A percentile compares a stretch with the other conserved stretches of the same genome.
phyloP scores from a whole-genome alignment of 2,329 filamentous ascomycete genomes.

The Diaporthe destruens region DNA sequence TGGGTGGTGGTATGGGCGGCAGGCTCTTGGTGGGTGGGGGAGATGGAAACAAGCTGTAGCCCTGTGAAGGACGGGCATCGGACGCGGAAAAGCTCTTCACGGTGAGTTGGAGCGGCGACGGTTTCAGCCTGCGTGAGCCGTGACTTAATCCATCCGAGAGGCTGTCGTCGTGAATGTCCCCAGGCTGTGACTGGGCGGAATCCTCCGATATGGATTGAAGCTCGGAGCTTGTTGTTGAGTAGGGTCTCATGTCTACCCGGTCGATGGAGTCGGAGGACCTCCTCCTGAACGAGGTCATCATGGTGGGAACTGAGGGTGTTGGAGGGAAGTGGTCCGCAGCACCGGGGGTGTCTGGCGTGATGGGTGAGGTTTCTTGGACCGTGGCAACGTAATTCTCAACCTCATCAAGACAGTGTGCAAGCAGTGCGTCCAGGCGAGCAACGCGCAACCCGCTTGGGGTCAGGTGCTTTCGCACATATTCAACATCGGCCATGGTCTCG shows the following conservation, averaged over 20 bases:
- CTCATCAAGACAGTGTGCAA: conserved; percentile 36
- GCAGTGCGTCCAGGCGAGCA: conserved; percentile 18
- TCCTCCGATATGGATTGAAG: conserved; percentile 22
- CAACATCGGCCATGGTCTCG: conserved; percentile 24
- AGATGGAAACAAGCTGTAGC: conserved; percentile 39
- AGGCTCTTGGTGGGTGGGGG: conserved; percentile 38
- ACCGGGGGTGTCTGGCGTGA: neutral
- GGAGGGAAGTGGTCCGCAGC: neutral
- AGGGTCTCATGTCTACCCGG: conserved; percentile 2
- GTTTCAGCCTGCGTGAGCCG: neutral
- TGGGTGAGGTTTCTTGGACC: neutral
- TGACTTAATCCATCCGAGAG: neutral
- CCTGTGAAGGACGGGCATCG: conserved; percentile 4
- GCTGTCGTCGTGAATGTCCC: conserved; percentile 17
- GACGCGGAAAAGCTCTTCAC: neutral
- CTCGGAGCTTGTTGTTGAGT: conserved; percentile 17
- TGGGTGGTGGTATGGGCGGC: conserved; percentile 38
- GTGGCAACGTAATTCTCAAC: conserved; percentile 26
- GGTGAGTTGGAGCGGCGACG: conserved; percentile 1
- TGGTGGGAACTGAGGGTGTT: conserved; percentile 32
- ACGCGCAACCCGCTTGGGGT: conserved; percentile 9
- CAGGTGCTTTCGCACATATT: conserved; percentile 22
- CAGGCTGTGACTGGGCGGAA: neutral
- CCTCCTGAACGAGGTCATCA: conserved; percentile 34
- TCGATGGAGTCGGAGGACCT: conserved; percentile 10